phyloP scores from a whole-genome alignment of 345 rosid genomes.

The Melaleuca alternifolia region DNA sequence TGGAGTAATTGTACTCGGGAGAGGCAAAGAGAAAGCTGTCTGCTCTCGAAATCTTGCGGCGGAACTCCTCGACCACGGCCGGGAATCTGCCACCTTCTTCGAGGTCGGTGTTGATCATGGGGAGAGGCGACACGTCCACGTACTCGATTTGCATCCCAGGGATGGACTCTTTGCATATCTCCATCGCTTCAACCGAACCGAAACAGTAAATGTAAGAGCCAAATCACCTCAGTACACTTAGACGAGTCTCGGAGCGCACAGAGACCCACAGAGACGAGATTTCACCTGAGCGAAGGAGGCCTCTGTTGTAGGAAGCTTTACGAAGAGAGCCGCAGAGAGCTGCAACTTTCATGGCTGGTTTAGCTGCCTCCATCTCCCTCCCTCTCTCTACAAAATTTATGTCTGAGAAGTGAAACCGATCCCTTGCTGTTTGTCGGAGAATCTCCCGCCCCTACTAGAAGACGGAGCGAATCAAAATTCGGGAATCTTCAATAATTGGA shows the following conservation, averaged over 20 bases:
- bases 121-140: conserved; percentile 47
- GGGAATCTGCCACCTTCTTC: conserved; percentile 51
- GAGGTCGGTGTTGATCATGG: conserved; percentile 65
- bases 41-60: conserved; percentile 45
- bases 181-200: conserved; percentile 21
- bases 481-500: background rate
- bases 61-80: conserved; percentile 52
- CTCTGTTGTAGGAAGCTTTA: conserved; percentile 53
- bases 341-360: conserved; percentile 46
- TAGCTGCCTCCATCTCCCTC: conserved; percentile 23
- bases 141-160: conserved; percentile 41
- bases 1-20: conserved; percentile 71
- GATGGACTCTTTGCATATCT: conserved; percentile 27
- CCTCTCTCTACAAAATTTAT: background rate
- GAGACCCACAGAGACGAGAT: background rate
- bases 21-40: conserved; percentile 75
- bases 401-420: background rate
- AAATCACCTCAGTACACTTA: background rate
- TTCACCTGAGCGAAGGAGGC: conserved; percentile 64
- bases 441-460: background rate
- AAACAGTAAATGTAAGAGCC: background rate
- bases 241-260: background rate
- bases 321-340: conserved; percentile 84
- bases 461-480: background rate
- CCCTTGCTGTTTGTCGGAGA: background rate